Percentiles rank a stretch among this genome's conserved stretches.
Evolutionary conservation across 148 eudicot genomes (phyloP).

Genomic region (Vaccinium darrowii): DNA sequence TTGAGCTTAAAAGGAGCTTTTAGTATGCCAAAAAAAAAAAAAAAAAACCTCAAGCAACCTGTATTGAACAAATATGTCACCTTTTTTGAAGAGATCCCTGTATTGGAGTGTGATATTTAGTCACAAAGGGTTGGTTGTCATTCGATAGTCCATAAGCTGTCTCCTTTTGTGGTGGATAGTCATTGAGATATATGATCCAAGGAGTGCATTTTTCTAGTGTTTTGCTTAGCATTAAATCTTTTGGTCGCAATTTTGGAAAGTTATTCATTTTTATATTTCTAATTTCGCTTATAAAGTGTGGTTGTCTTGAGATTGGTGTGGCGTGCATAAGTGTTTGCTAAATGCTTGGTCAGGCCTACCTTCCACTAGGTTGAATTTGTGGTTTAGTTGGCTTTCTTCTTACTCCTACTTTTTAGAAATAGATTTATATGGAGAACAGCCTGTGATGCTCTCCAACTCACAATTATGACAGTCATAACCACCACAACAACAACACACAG

Average conservation of each 20-base stretch:
- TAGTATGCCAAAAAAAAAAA: neutral
- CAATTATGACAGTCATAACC: neutral
- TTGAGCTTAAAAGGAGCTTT: neutral
- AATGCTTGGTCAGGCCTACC: neutral
- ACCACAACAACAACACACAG: no score
- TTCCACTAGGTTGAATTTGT: neutral
- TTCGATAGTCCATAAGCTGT: neutral
- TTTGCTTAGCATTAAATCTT: neutral
- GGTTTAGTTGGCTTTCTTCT: neutral
- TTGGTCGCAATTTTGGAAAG: neutral
- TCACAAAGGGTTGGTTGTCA: neutral
- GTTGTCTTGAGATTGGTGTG: neutral
- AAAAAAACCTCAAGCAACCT: neutral
- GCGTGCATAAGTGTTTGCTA: neutral
- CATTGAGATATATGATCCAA: neutral
- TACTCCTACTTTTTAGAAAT: neutral
- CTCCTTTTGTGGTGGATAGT: neutral
- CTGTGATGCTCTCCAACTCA: neutral
- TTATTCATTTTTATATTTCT: neutral
- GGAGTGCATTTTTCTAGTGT: constrained; percentile 3
- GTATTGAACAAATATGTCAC: neutral
- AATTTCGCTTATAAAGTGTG: neutral
- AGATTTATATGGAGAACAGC: neutral
- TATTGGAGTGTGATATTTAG: neutral
- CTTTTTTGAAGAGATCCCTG: neutral